phyloP scores from a whole-genome alignment of 2,329 filamentous ascomycete species.

The Pestalotiopsis sp. region DNA sequence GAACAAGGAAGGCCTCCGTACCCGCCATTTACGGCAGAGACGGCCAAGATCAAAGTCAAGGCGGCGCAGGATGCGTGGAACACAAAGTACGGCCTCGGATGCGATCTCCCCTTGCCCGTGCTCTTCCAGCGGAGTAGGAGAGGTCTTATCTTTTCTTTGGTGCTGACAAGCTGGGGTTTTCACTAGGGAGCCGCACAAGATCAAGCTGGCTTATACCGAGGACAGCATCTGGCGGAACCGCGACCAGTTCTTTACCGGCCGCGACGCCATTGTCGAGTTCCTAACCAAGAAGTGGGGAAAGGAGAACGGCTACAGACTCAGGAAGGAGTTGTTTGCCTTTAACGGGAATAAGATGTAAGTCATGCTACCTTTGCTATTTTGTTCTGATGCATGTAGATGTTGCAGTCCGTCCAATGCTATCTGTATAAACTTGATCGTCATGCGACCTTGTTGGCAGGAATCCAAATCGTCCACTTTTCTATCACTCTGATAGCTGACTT shows the following conservation, averaged over 20 bases:
- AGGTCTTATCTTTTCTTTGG: too few species aligned
- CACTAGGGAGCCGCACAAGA: conserved; percentile 60
- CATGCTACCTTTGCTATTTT: too few species aligned
- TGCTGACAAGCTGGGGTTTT: too few species aligned
- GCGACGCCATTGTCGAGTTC: conserved; percentile 68
- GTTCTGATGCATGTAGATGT: too few species aligned
- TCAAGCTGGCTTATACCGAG: conserved; percentile 75
- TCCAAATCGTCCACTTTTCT: background rate
- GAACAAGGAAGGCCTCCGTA: conserved; percentile 42
- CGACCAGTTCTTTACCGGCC: conserved; percentile 68
- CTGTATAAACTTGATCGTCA: too few species aligned
- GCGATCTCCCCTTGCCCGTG: too few species aligned
- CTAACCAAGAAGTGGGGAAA: conserved; percentile 73
- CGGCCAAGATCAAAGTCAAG: conserved; percentile 77
- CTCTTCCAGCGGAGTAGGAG: too few species aligned
- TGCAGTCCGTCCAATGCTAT: too few species aligned
- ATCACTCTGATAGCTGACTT: conserved; percentile 39
- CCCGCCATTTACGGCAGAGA: conserved; percentile 76
- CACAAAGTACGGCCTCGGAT: conserved; percentile 52
- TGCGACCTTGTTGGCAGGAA: too few species aligned
- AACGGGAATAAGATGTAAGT: conserved; percentile 59
- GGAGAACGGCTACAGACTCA: conserved; percentile 72
- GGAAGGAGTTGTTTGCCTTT: conserved; percentile 85
- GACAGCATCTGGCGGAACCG: conserved; percentile 84
- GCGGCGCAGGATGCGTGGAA: conserved; percentile 86